Evolutionary conservation across 495 filamentous ascomycete species (phyloP), one percentile per base, ranked within the genome.

Genomic region (Friedmanniomyces simplex): DNA sequence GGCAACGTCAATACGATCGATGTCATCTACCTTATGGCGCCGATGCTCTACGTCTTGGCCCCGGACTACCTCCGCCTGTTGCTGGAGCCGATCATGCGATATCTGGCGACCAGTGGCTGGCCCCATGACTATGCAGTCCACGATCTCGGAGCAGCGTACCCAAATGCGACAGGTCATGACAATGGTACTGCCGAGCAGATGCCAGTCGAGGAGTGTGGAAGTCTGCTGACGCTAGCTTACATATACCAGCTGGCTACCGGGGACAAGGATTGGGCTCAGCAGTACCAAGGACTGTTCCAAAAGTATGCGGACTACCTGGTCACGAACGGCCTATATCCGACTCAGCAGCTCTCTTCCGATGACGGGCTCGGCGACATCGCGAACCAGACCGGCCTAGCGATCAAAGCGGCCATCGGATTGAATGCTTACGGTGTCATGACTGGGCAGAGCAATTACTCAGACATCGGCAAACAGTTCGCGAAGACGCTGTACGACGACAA

Each of bases 371-470:
- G 76, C 0, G 63, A 72, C 13, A 64, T 77, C 0, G 67, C 75
- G 7, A 80, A 81, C 59, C 74, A 80, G 60, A 82, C 78, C 2
- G 79, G 77, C 57, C 72, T 82, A 1, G 79, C 79, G 4, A 78
- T 82, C 61, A 81, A 80, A 51, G 75, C 77, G 25, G 77, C 78
- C 1, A 71, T 83, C 1, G 79, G 74, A 1, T 67, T 83, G 28
- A 75, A 72, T 42, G 77, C 78, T 32, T 76, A 69, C 57, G 76
- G 77, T 6, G 65, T 66, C 22, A 53, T 78, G 39, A 72, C 69
- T 45, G 71, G 72, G 3, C 52, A 67, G 6, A 21, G 46, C 0
- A 66, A 68, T 7, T 80, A 79, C 59, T 74, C 71, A 12, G 63
- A 59, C 6, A 68, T 70, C 47, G 76, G 71, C 2, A 63, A 72